These are phyloP conservation scores for Tricholoma saponaceum DNA, from an alignment of 768 basidiomycete species.

Conservation along the genomic window DNA sequence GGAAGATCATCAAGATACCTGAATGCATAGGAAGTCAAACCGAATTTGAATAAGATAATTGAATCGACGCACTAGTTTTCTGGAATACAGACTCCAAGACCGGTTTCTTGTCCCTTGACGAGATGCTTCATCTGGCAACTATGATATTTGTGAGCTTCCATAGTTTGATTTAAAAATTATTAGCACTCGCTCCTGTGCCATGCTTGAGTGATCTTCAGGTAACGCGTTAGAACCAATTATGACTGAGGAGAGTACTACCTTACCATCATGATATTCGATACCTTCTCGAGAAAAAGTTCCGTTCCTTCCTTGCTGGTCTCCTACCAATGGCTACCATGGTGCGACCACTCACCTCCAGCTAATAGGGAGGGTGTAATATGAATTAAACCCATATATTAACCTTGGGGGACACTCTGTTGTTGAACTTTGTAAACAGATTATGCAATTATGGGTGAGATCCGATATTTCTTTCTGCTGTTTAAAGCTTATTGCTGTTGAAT, in stretches of 20 bases:
- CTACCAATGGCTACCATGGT: slow-evolving; percentile 86
- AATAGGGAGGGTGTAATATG: not conserved
- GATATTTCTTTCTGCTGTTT: slow-evolving; percentile 72
- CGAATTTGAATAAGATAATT: not conserved
- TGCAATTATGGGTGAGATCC: slow-evolving; percentile 59
- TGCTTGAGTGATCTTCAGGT: slow-evolving; percentile 4
- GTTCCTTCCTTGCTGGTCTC: slow-evolving; percentile 68
- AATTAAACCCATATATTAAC: slow-evolving; percentile 12
- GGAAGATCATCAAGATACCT: slow-evolving; percentile 73
- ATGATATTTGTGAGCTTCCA: slow-evolving; percentile 5
- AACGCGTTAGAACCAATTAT: no score
- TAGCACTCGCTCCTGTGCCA: slow-evolving; percentile 14
- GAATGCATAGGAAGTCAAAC: not conserved
- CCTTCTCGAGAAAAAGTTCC: slow-evolving; percentile 64
- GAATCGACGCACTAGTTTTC: slow-evolving; percentile 53
- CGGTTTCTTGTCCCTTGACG: slow-evolving; percentile 56
- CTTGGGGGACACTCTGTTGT: slow-evolving; percentile 54
- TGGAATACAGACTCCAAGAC: slow-evolving; percentile 55
- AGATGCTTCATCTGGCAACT: slow-evolving; percentile 73
- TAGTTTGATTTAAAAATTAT: slow-evolving; percentile 20
- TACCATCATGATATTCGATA: slow-evolving; percentile 74
- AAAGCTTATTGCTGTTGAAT: slow-evolving; percentile 53
- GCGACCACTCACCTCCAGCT: slow-evolving; percentile 49
- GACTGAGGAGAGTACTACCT: no score
- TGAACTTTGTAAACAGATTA: slow-evolving; percentile 65